Base-by-base conservation (phyloP, 75 land plant genomes). In the Selaginella moellendorffii region DNA sequence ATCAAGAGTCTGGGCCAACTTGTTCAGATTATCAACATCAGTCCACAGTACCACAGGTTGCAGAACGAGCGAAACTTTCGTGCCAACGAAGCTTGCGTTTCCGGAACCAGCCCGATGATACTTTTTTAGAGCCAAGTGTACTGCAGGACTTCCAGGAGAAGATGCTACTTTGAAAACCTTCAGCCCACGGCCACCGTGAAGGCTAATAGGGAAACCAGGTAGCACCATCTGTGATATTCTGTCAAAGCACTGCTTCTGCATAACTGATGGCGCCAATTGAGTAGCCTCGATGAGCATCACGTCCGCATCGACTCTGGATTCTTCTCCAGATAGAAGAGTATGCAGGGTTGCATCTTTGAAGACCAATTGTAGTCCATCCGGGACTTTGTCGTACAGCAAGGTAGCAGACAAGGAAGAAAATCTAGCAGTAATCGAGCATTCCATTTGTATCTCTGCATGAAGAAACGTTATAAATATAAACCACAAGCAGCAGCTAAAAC, bases 31-130 rank as follows among this genome's bases (percentile, higher is more conserved):
- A 26, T 59, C 27, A 24, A 60, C 59, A 64, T 89, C 79, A 18
- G 82, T 52, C 96, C 99, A 95, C 18, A 79, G 24, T 60, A 84
- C 54, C 54, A 82, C 60, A 21, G 87, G 84, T 31, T 84, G 85
- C 46, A 89, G 66, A 30, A 72, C 63, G 53, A 79, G 53, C 21
- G 70, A 69, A 65, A 88, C 70, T 18, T 80, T 75, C 63, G 18
- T 54, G 27, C 30, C 30, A 60, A 67, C 24, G n/a, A n/a, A n/a
- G n/a, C n/a, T n/a, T n/a, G n/a, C n/a, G n/a, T n/a, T n/a, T n/a
- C n/a, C n/a, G n/a, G n/a, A n/a, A 36, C 5, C 46, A 14, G 46
- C 46, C 46, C 46, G 46, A 36, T 5, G 10, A 5, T 36, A 5
- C 46, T 36, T 36, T 36, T 30, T 69, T 51, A 61, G 1, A 12